Evolutionary conservation across 805 yeast species (phyloP).

Genomic region (Komagataella pastoris): DNA sequence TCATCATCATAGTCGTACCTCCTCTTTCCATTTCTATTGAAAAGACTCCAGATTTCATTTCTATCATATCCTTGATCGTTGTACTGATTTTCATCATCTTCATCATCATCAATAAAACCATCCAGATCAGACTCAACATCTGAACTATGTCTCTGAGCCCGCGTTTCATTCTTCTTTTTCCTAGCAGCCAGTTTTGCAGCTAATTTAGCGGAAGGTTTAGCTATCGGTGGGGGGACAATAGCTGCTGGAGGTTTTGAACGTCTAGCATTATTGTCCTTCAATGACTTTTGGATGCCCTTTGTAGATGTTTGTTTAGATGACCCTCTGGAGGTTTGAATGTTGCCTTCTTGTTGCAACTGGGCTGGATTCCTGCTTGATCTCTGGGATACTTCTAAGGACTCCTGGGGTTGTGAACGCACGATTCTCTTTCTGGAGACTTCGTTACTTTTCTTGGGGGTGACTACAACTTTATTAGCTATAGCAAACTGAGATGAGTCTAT

Average conservation of each 20-base stretch:
- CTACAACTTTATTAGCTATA: slow-evolving; percentile 18
- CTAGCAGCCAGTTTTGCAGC: slow-evolving; percentile 27
- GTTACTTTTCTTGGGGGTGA: slow-evolving; percentile 10
- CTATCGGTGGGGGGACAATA: slow-evolving; percentile 14
- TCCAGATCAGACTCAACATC: slow-evolving; percentile 34
- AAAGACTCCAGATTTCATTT: slow-evolving; percentile 83
- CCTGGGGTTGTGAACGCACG: background rate
- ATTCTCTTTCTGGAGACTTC: slow-evolving; percentile 1
- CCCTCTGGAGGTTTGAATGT: background rate
- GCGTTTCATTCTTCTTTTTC: slow-evolving; percentile 8
- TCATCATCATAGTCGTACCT: slow-evolving; percentile 32
- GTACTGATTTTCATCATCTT: slow-evolving; percentile 20
- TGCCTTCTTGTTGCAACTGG: background rate
- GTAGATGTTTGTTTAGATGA: background rate
- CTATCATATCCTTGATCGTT: slow-evolving; percentile 43
- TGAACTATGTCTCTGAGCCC: background rate
- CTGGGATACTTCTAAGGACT: background rate
- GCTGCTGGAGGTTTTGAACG: background rate
- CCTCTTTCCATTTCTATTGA: slow-evolving; percentile 51
- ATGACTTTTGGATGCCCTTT: background rate
- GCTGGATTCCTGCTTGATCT: background rate
- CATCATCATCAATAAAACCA: slow-evolving; percentile 50
- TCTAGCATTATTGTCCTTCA: background rate
- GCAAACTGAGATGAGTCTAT: slow-evolving; percentile 38
- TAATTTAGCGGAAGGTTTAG: slow-evolving; percentile 46